These are phyloP conservation scores for Phytophthora hybrid DNA, from an alignment of 352 stramenopile species.

Conservation along the genomic window DNA sequence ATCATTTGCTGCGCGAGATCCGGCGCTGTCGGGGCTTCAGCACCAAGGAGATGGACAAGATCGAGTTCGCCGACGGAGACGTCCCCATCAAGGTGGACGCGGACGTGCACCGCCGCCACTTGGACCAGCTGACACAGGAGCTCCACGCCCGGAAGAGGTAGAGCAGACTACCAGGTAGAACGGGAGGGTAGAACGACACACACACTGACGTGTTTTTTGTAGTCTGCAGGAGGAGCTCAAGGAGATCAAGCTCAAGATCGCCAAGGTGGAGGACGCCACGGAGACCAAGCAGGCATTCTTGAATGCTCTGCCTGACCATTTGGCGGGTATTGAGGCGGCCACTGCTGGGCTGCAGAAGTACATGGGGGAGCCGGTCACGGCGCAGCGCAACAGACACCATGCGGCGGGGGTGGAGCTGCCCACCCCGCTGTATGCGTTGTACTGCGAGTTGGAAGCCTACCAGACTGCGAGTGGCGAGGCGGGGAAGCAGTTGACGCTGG, in stretches of 20 bases:
- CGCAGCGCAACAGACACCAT: slow-evolving; percentile 50
- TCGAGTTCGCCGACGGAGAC: slow-evolving; percentile 64
- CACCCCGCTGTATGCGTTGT: slow-evolving; percentile 73
- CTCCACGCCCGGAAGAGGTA: slow-evolving; percentile 69
- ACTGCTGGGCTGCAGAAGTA: slow-evolving; percentile 69
- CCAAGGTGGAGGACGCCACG: slow-evolving; percentile 59
- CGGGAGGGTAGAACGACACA: no score
- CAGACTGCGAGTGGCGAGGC: slow-evolving; percentile 56
- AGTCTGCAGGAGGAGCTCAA: slow-evolving; percentile 71
- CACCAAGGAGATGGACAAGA: slow-evolving; percentile 85
- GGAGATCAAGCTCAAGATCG: slow-evolving; percentile 67
- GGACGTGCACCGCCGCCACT: slow-evolving; percentile 63
- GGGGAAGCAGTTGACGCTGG: slow-evolving; percentile 55
- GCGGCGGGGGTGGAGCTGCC: slow-evolving; percentile 55
- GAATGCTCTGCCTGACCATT: slow-evolving; percentile 56
- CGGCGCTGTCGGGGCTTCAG: slow-evolving; percentile 72
- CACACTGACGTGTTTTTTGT: background rate
- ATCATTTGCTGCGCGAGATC: slow-evolving; percentile 84
- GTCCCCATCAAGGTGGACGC: slow-evolving; percentile 67
- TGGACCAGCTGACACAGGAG: slow-evolving; percentile 76
- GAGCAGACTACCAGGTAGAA: no score
- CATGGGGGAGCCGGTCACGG: slow-evolving; percentile 60
- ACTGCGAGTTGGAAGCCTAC: slow-evolving; percentile 80
- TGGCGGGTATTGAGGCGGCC: slow-evolving; percentile 64
- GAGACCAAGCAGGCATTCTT: slow-evolving; percentile 72